Evolutionary conservation across 2,329 filamentous ascomycete species (phyloP), one percentile per base, ranked within the genome.

Genomic region (Cladobotryum mycophilum): DNA sequence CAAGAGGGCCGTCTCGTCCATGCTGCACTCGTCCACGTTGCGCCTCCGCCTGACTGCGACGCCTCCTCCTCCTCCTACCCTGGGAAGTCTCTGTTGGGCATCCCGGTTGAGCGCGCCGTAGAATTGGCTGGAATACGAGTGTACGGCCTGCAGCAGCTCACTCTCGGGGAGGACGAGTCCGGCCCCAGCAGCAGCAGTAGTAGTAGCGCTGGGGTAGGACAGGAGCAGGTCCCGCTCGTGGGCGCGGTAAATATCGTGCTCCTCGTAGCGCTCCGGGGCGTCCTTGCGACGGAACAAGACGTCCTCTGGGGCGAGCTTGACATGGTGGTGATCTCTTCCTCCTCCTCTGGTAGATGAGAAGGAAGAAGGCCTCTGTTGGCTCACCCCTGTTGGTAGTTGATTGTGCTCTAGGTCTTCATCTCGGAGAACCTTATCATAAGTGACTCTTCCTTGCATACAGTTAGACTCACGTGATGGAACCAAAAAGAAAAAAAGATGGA

Each of bases 1-100:
- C 48, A 92, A 70, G 52, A 92, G 72, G 4, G 87, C 87, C 13
- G 86, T 89, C 70, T 89, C 88, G 61, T 92, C 86, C 79, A 92
- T 81, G 64, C 81, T 87, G 56, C 76, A 65, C 62, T 80, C 75
- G 53, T 80, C 74, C 36, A 76, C 59, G 47, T 64, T 65, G 30
- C 62, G 57, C 41, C 12, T 37, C 22, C 20, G 38, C 47, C 42
- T 43, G 8, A n/a, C 12, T 51, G 25, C 13, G 37, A 41, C 17
- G 38, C 38, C 2, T 17, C 17, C n/a, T 64, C 30, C 62, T 56
- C 7, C 56, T 17, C 42, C 12, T 37, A 18, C n/a, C n/a, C 20
- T 35, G 44, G 45, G 47, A 38, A 42, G 7, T 11, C 48, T 25
- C 22, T 42, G 43, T 15, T 52, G 15, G 35, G 55, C 44, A 47